Evolutionary conservation across 148 eudicot species (phyloP).

Genomic region (Chenopodium formosanum): DNA sequence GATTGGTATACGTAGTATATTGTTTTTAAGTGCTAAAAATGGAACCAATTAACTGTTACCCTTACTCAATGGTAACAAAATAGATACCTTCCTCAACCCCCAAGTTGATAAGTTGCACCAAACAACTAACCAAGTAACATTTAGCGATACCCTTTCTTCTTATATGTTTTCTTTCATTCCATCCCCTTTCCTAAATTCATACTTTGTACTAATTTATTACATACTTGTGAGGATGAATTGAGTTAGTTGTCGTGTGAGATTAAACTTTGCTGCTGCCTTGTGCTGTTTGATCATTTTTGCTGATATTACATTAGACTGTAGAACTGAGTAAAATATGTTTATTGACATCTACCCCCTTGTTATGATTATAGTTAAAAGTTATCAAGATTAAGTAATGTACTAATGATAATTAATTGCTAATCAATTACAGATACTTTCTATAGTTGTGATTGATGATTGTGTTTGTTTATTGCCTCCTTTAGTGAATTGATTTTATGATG

Average conservation of each 20-base stretch:
- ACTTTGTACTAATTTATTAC: background rate
- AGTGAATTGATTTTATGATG: background rate
- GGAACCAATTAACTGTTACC: too few relatives aligned
- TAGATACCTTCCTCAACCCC: too few relatives aligned
- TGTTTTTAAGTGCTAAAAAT: too few relatives aligned
- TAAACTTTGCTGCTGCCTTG: background rate
- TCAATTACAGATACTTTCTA: background rate
- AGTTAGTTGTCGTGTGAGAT: background rate
- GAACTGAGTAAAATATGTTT: background rate
- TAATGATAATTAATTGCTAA: background rate
- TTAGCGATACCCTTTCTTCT: too few relatives aligned
- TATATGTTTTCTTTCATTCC: too few relatives aligned
- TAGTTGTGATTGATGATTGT: background rate
- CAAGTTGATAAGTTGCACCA: too few relatives aligned
- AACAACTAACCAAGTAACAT: too few relatives aligned
- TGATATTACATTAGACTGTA: background rate
- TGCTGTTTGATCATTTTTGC: background rate
- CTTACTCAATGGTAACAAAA: too few relatives aligned
- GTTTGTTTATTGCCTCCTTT: background rate
- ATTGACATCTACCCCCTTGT: background rate
- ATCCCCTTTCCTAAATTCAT: too few relatives aligned
- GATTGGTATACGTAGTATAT: too few relatives aligned
- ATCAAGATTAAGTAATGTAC: background rate
- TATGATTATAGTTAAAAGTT: background rate
- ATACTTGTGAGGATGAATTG: background rate